A percentile compares a stretch with the other conserved stretches of the same genome.
phyloP scores from a whole-genome alignment of 176 grass and related monocot species.

The Bothriochloa decipiens region DNA sequence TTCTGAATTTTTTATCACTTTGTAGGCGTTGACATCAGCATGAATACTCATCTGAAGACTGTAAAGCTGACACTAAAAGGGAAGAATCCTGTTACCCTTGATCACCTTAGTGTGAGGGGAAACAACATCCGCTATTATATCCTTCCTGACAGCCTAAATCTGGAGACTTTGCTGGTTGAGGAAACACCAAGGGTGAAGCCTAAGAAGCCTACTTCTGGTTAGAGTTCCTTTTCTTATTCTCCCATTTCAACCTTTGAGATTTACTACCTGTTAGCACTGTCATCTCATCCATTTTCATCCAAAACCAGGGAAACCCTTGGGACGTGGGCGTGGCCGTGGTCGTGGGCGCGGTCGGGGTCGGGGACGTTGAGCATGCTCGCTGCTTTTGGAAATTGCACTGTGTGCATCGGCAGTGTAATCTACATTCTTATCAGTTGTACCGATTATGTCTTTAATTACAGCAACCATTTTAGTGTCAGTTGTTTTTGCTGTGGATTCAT shows the following conservation, averaged over 20 bases:
- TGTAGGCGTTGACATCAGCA: slow-evolving; percentile 79
- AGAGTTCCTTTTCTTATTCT: neutral
- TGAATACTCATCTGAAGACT: slow-evolving; percentile 86
- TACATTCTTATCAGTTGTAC: slow-evolving; percentile 29
- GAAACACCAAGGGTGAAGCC: slow-evolving; percentile 68
- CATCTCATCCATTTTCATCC: slow-evolving; percentile 17
- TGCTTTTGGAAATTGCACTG: slow-evolving; percentile 51
- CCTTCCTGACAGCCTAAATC: slow-evolving; percentile 79
- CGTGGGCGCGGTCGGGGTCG: slow-evolving; percentile 70
- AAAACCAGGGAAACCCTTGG: slow-evolving; percentile 68
- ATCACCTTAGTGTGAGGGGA: slow-evolving; percentile 74
- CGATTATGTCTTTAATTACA: slow-evolving; percentile 3
- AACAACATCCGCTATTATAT: slow-evolving; percentile 86
- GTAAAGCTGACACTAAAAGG: slow-evolving; percentile 75
- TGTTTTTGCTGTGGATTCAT: slow-evolving; percentile 29
- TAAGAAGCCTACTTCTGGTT: slow-evolving; percentile 76
- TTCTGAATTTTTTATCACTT: slow-evolving; percentile 22
- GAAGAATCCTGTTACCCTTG: slow-evolving; percentile 71
- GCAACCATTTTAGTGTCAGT: neutral
- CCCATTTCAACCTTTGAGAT: neutral
- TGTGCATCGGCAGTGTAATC: slow-evolving; percentile 44
- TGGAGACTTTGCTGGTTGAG: slow-evolving; percentile 81
- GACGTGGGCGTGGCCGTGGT: slow-evolving; percentile 70
- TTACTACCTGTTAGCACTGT: neutral
- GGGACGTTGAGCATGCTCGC: slow-evolving; percentile 43